A percentile compares a stretch with the other conserved stretches of the same genome.
Conservation (phyloP, 371 early-diverging fungal genomes). For the Mucor piriformis region DNA sequence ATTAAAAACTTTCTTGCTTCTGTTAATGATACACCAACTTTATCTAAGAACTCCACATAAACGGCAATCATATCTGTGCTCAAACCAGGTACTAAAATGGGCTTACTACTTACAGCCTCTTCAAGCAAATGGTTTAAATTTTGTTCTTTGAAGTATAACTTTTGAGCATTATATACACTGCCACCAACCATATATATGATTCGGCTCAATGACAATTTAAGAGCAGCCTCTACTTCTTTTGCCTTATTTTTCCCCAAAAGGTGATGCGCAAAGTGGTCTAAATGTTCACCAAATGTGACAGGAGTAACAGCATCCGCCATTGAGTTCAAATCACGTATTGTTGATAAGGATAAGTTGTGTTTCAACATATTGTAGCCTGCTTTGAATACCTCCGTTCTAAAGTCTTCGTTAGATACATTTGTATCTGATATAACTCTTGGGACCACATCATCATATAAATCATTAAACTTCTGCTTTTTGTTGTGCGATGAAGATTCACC, state of each 20-base stretch:
- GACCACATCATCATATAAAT: neutral
- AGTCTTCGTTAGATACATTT: neutral
- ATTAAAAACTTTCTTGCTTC: neutral
- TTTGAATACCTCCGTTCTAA: neutral
- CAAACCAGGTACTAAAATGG: neutral
- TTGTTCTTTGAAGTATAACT: neutral
- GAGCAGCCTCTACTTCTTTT: neutral
- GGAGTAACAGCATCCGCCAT: neutral
- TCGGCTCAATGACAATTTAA: neutral
- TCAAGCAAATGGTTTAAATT: neutral
- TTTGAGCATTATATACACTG: neutral
- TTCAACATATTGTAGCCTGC: neutral
- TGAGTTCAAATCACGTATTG: neutral
- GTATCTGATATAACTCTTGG: neutral
- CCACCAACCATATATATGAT: neutral
- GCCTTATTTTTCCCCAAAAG: neutral
- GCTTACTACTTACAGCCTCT: neutral
- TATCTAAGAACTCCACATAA: neutral
- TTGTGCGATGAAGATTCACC: neutral
- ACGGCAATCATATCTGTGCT: neutral
- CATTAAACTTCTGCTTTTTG: neutral
- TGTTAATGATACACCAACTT: neutral
- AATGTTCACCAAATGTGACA: neutral
- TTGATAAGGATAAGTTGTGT: neutral
- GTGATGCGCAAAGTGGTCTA: neutral